Evolutionary conservation across 371 early-diverging fungal genomes (phyloP).

Genomic region (Umbelopsis sp.): DNA sequence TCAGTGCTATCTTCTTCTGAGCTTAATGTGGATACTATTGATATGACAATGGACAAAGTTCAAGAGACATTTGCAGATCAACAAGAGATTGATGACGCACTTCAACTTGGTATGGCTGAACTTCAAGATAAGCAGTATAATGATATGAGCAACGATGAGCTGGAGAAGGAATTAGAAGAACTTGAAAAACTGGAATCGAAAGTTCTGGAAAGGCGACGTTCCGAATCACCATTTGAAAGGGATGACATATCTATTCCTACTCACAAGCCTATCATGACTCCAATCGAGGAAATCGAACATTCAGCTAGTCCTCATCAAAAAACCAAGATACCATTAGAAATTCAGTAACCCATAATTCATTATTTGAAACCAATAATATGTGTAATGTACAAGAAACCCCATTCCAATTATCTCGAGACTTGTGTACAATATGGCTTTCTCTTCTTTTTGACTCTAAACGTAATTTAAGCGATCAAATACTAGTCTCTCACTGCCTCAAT

Average conservation of each 20-base stretch:
- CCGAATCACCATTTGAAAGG: not conserved
- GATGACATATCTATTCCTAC: constrained; percentile 3
- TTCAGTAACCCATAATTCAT: constrained; percentile 3
- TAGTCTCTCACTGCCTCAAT: no score
- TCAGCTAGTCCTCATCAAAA: constrained; percentile 4
- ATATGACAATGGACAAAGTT: constrained; percentile 51
- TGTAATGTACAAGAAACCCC: not conserved
- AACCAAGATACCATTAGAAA: constrained; percentile 13
- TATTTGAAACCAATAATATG: not conserved
- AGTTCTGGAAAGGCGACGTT: constrained; percentile 13
- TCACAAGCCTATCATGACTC: not conserved
- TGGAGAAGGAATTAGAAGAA: constrained; percentile 52
- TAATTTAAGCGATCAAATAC: no score
- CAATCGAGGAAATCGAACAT: not conserved
- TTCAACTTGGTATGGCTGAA: constrained; percentile 36
- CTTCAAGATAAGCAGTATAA: constrained; percentile 14
- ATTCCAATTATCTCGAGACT: no score
- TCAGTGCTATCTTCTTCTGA: constrained; percentile 36
- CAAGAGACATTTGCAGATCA: constrained; percentile 55
- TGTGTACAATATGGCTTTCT: no score
- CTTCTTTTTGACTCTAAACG: no score
- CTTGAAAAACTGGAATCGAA: constrained; percentile 23
- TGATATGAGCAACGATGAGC: constrained; percentile 37
- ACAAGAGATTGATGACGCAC: constrained; percentile 57
- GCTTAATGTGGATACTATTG: constrained; percentile 45